These are phyloP conservation scores for Rhodotorula sp. DNA, from an alignment of 1,284 basidiomycete genomes.

Conservation along the genomic window DNA sequence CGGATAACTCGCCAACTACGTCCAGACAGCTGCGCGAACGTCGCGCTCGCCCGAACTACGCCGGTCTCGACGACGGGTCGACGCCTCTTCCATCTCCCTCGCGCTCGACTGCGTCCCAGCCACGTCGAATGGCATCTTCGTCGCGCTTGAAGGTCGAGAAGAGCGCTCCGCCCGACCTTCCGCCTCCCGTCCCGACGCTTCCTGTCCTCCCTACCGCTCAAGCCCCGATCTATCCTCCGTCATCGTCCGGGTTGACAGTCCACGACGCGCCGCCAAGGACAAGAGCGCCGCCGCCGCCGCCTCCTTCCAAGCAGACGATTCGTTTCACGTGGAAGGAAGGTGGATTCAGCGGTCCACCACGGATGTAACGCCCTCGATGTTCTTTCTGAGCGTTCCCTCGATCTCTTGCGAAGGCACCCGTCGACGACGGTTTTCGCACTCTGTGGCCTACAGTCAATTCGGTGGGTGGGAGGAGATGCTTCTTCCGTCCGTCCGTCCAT, in stretches of 20 bases:
- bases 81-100: not conserved
- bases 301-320: slow-evolving; percentile 4
- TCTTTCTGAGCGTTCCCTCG: not conserved
- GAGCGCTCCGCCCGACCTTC: not conserved
- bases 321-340: slow-evolving; percentile 36
- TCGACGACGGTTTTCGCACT: no score
- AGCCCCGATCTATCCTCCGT: not conserved
- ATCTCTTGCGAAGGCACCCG: no score
- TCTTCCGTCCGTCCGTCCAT: no score
- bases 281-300: not conserved
- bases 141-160: not conserved
- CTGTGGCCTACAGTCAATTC: no score
- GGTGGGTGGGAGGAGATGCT: no score
- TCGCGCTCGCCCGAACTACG: slow-evolving; percentile 12
- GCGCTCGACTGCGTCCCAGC: not conserved
- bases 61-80: slow-evolving; percentile 8
- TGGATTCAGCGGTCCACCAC: slow-evolving; percentile 17
- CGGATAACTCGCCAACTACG: not conserved
- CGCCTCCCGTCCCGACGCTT: not conserved
- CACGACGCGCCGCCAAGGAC: not conserved
- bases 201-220: not conserved
- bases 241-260: not conserved
- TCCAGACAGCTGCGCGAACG: slow-evolving; percentile 31
- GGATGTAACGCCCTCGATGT: slow-evolving; percentile 1
- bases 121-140: not conserved